phyloP scores from a whole-genome alignment of 1,139 yeast genomes.

The Zygoascus hellenicus region DNA sequence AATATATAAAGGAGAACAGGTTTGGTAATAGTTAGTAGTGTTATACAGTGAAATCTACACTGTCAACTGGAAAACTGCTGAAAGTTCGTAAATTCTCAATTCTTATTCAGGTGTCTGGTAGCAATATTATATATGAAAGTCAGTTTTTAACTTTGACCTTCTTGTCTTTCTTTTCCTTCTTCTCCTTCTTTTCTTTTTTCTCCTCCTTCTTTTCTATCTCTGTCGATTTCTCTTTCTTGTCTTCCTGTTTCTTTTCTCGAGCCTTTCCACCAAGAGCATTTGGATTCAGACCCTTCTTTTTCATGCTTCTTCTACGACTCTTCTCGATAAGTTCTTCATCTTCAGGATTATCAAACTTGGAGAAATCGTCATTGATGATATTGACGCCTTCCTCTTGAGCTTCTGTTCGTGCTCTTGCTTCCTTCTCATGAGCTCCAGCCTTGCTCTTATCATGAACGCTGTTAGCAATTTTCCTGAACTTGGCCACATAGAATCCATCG shows the following conservation, averaged over 20 bases:
- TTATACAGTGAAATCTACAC: not conserved
- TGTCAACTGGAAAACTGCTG: not conserved
- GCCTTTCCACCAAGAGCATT: constrained; percentile 27
- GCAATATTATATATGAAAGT: not conserved
- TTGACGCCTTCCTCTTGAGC: constrained; percentile 59
- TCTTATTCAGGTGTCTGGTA: too few relatives aligned
- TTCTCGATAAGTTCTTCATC: constrained; percentile 72
- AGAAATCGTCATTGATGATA: constrained; percentile 78
- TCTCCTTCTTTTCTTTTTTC: not conserved
- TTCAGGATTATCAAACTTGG: constrained; percentile 68
- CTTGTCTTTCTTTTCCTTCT: constrained; percentile 8
- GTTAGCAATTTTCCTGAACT: constrained; percentile 85
- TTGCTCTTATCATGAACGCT: constrained; percentile 60
- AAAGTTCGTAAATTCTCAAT: too few relatives aligned
- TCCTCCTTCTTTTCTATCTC: constrained; percentile 4
- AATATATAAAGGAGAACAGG: constrained; percentile 81
- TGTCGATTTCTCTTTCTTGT: constrained; percentile 2
- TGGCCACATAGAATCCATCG: constrained; percentile 97
- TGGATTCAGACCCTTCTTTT: constrained; percentile 79
- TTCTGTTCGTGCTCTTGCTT: constrained; percentile 70
- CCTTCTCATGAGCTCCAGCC: constrained; percentile 89
- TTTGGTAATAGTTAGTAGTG: constrained; percentile 48
- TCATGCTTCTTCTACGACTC: constrained; percentile 64
- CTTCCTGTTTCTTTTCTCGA: not conserved
- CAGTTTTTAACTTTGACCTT: constrained; percentile 1